A percentile compares a stretch with the other conserved stretches of the same genome.
These are phyloP conservation scores for Acer campestre DNA, from an alignment of 345 rosid genomes.

Conservation along the genomic window DNA sequence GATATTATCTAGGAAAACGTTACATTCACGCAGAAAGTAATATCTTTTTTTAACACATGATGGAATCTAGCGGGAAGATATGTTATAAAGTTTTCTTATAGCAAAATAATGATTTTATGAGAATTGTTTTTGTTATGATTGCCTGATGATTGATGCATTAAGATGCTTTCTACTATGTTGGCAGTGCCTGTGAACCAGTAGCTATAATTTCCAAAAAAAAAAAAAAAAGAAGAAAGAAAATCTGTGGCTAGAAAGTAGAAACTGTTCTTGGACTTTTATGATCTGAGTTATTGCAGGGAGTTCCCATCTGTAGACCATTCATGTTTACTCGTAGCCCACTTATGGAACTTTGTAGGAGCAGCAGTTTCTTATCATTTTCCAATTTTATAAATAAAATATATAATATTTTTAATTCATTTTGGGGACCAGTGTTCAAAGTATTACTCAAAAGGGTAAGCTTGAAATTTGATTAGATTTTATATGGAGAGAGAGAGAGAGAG, in stretches of 20 bases:
- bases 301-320: neutral
- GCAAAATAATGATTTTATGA: neutral
- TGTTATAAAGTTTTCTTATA: neutral
- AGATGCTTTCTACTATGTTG: neutral
- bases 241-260: neutral
- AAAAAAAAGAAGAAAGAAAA: neutral
- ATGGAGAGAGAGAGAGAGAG: too few relatives aligned
- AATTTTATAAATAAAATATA: neutral
- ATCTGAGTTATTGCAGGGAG: neutral
- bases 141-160: neutral
- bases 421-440: neutral
- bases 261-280: neutral
- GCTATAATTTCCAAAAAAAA: neutral
- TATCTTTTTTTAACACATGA: neutral
- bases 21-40: neutral
- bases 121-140: neutral
- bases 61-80: neutral
- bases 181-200: neutral
- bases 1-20: neutral
- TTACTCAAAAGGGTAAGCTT: neutral
- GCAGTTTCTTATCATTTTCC: neutral
- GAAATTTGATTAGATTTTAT: neutral
- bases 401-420: neutral
- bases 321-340: neutral
- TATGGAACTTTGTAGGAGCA: neutral